Base-by-base conservation (phyloP, 495 filamentous ascomycete species). In the Hypoxylon trugodes region DNA sequence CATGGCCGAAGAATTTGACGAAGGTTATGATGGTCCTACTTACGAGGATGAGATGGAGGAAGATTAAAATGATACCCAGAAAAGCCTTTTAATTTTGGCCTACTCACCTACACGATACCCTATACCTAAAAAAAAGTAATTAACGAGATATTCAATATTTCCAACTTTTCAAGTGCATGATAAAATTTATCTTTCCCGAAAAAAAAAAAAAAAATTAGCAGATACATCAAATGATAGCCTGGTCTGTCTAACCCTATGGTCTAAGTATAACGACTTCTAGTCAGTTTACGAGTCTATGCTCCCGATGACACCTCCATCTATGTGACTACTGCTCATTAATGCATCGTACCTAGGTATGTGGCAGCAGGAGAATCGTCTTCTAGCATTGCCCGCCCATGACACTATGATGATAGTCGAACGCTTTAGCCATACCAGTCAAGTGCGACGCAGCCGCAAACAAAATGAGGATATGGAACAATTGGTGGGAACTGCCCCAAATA, bases 401-500 rank as follows among this genome's bases (percentile, higher is more conserved):
- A 48, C 72, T 72, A 48, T 82, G 80, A 50, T 80, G 79, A 36
- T 69, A 76, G 58, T 82, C 80, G 43, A 82, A 82, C 6, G 80
- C 80, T 65, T 74, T 78, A 15, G 81, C 59, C 74, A 92, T 77
- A 25, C 88, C 89, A 42, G 81, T 76, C 38, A 91, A 69, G 69
- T 93, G 90, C 0, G 83, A 71, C 2, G 79, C 81, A 5, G 87
- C 90, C 2, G 90, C 90, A 40, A 86, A 65, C 18, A 91, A 69
- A 24, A 94, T 88, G 43, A 89, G 79, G 15, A 89, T 76, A 73
- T 93, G 90, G 68, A 94, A 93, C 24, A 93, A 81, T 75, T 93
- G 91, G 68, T 94, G 91, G 6, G 89, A 92, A 66, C 82, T 85
- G 8, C 90, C 90, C 80, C 84, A 89, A 26, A 92, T 86, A 70